Conservation (phyloP, 768 basidiomycete genomes). For the Cyclocybe aegerita region DNA sequence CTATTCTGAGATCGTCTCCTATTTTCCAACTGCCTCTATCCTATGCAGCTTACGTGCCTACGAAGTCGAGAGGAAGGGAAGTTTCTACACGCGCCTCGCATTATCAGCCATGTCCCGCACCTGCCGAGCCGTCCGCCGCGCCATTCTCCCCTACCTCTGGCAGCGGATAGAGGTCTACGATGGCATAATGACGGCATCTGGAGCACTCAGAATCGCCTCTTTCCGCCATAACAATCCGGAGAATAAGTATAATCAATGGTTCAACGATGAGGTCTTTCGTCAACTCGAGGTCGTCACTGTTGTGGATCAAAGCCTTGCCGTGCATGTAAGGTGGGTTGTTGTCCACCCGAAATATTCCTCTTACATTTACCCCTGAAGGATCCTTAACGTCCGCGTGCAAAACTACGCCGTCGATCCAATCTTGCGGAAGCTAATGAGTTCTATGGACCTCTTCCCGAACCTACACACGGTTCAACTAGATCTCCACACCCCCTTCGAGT, state of each 20-base stretch:
- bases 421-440: neutral
- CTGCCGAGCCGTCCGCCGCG: slow-evolving; percentile 10
- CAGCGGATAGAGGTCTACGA: slow-evolving; percentile 14
- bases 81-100: neutral
- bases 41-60: slow-evolving; percentile 4
- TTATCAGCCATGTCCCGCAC: slow-evolving; percentile 7
- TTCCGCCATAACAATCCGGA: too few relatives aligned
- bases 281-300: slow-evolving; percentile 25
- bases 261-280: slow-evolving; percentile 9
- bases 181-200: neutral
- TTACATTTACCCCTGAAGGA: too few relatives aligned
- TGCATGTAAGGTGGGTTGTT: slow-evolving; percentile 12
- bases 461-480: slow-evolving; percentile 20
- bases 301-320: slow-evolving; percentile 17
- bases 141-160: slow-evolving; percentile 10
- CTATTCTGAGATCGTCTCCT: slow-evolving; percentile 21
- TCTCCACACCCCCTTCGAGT: neutral
- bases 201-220: neutral
- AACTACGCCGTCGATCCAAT: too few relatives aligned
- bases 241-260: neutral
- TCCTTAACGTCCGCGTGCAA: too few relatives aligned
- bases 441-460: slow-evolving; percentile 8
- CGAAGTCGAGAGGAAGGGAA: too few relatives aligned
- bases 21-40: slow-evolving; percentile 14
- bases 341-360: neutral